phyloP scores from a whole-genome alignment of 2,329 filamentous ascomycete genomes.

The Lasiodiplodia gonubiensis region DNA sequence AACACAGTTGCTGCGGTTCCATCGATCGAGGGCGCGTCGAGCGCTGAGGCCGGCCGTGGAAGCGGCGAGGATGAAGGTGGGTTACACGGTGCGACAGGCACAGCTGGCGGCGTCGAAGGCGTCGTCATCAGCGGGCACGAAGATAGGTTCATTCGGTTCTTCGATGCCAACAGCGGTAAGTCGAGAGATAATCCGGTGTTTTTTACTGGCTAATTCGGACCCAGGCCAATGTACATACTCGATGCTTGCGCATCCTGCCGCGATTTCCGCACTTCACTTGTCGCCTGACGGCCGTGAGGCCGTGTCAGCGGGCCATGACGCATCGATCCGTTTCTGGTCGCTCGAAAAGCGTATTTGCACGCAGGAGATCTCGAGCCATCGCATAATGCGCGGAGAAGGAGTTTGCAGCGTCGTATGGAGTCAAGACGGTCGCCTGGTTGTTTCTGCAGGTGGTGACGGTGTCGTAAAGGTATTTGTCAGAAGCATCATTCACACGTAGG shows the following conservation, averaged over 20 bases:
- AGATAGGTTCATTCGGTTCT: slow-evolving; percentile 94
- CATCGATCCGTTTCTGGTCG: slow-evolving; percentile 94
- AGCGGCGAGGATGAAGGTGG: slow-evolving; percentile 74
- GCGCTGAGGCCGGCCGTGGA: slow-evolving; percentile 64
- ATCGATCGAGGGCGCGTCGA: slow-evolving; percentile 70
- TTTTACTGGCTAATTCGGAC: background rate
- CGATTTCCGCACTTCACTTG: slow-evolving; percentile 88
- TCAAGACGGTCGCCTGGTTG: slow-evolving; percentile 90
- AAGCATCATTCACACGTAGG: slow-evolving; percentile 9
- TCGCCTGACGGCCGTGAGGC: slow-evolving; percentile 93
- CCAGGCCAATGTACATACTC: slow-evolving; percentile 98
- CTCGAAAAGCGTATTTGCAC: slow-evolving; percentile 94
- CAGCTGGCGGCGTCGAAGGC: slow-evolving; percentile 76
- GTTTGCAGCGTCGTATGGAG: slow-evolving; percentile 96
- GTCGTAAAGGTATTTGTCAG: slow-evolving; percentile 84
- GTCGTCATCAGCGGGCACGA: slow-evolving; percentile 97
- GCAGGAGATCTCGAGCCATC: slow-evolving; percentile 91
- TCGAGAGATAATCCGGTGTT: slow-evolving; percentile 35
- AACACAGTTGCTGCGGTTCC: slow-evolving; percentile 91
- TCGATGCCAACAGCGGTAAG: slow-evolving; percentile 98
- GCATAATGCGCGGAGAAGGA: slow-evolving; percentile 93
- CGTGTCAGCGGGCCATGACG: slow-evolving; percentile 94
- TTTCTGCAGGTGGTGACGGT: slow-evolving; percentile 92
- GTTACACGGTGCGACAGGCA: slow-evolving; percentile 81
- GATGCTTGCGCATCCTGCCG: slow-evolving; percentile 94